Conservation (phyloP, 768 basidiomycete species). For the Goffeauzyma gilvescens region DNA sequence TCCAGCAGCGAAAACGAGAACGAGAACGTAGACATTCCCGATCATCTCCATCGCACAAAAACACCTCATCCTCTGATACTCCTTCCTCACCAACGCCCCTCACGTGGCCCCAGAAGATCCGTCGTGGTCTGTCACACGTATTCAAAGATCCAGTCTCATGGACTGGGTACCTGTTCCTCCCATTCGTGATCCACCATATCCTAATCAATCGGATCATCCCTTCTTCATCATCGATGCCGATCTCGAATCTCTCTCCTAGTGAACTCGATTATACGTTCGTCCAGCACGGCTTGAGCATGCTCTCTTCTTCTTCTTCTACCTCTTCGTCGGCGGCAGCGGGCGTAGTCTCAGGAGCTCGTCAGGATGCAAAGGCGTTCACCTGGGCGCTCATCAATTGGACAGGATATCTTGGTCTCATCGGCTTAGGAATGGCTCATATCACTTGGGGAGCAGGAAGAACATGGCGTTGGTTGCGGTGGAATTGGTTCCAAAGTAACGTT, state of each 20-base stretch:
- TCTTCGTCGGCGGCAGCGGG: no score
- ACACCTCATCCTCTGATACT: no score
- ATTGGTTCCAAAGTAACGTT: no score
- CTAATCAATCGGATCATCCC: conserved; percentile 48
- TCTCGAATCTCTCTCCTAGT: conserved; percentile 46
- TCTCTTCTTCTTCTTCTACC: no score
- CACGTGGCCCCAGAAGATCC: not conserved
- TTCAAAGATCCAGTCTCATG: conserved; percentile 39
- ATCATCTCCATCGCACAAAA: no score
- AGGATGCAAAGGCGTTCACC: no score
- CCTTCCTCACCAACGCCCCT: no score
- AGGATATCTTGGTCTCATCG: not conserved
- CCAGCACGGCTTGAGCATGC: conserved; percentile 42
- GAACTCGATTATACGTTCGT: conserved; percentile 73
- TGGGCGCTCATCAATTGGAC: conserved; percentile 5
- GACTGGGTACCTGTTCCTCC: conserved; percentile 47
- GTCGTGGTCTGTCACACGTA: conserved; percentile 25
- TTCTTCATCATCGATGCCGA: conserved; percentile 36
- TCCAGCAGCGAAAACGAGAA: no score
- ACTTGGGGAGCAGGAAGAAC: not conserved
- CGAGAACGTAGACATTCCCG: conserved; percentile 17
- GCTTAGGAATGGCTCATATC: not conserved
- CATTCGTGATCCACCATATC: conserved; percentile 49
- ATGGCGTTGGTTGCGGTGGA: not conserved
- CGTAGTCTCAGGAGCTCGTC: no score